Base-by-base conservation (phyloP, 768 basidiomycete species). In the Naganishia vaughanmartiniae region DNA sequence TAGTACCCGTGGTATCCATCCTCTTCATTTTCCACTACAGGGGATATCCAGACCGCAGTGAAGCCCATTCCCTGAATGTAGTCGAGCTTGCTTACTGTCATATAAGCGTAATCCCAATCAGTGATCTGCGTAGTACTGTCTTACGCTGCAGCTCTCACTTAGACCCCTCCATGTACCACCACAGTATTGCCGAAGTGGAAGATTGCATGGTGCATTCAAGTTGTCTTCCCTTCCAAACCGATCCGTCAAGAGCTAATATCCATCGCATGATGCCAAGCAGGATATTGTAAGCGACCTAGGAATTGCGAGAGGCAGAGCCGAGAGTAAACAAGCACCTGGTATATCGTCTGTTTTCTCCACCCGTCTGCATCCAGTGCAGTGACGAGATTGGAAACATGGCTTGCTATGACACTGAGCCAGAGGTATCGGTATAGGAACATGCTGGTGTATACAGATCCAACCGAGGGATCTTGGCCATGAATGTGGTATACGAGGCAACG, bases 21-120 rank as follows among this genome's bases (percentile, higher is more conserved):
- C 89, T n/a, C 56, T 36, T 89, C 90, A 78, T 91, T 91, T 80
- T 90, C 86, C 70, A 86, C 87, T 21, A 92, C 85, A 14, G 91
- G 91, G 71, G 89, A 90, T 71, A 91, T 91, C 90, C 90, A 92
- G 55, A 91, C 84, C 17, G 90, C 90, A 17, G 90, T 90, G 81
- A 92, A 91, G 4, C 91, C 91, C 70, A 89, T 89, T 70, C 87
- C 71, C 63, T 91, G 87, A 60, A 94, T 88, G 76, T 93, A 94
- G 78, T 92, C 90, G n/a, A 93, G 84, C 77, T 91, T 89, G 73
- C 46, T 54, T 39, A 69, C 71, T 72, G 36, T 1, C 24, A 14
- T 14, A 51, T 7, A 19, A 51, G 21, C n/a, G 14, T 4, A 26
- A 26, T 14, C 48, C n/a, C 19, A 51, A 26, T 51, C 48, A 51